Percentiles rank a stretch among this genome's conserved stretches.
Evolutionary conservation across 2,329 filamentous ascomycete species (phyloP).

Genomic region (Cladophialophora yegresii): DNA sequence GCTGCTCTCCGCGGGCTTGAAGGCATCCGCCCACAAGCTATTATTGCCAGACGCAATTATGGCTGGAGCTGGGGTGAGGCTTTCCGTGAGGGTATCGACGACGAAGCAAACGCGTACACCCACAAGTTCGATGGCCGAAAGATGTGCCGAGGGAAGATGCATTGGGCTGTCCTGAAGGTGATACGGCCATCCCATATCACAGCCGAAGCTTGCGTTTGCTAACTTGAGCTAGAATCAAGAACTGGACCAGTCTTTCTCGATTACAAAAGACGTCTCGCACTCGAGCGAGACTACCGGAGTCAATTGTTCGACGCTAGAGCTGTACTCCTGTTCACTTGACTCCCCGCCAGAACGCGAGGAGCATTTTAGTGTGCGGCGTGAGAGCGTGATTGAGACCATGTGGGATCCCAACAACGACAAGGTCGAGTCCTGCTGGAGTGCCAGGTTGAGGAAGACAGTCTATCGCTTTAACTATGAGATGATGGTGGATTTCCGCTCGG

Average conservation of each 20-base stretch:
- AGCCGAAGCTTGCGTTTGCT: not conserved
- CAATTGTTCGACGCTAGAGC: not conserved
- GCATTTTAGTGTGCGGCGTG: not conserved
- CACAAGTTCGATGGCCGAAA: not conserved
- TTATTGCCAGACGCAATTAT: conserved; percentile 4
- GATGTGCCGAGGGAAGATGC: conserved; percentile 1
- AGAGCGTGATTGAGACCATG: not conserved
- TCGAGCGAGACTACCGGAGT: not conserved
- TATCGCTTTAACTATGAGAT: not conserved
- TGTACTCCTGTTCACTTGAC: not conserved
- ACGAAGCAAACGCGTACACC: conserved; percentile 1
- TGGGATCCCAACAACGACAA: not conserved
- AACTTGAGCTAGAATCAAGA: conserved; percentile 2
- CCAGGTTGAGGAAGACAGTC: not conserved
- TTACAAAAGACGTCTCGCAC: not conserved
- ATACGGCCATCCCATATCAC: not conserved
- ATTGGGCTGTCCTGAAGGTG: conserved; percentile 4
- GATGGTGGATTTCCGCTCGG: not conserved
- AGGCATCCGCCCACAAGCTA: not conserved
- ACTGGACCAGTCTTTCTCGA: not conserved
- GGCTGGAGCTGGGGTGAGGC: not conserved
- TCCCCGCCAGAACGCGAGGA: not conserved
- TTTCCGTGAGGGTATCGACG: conserved; percentile 9
- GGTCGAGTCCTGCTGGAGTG: not conserved
- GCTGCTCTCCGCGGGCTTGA: not conserved